Percentiles rank a stretch among this genome's conserved stretches.
Conservation (phyloP, 2,329 filamentous ascomycete genomes). For the Xylariaceae sp. region DNA sequence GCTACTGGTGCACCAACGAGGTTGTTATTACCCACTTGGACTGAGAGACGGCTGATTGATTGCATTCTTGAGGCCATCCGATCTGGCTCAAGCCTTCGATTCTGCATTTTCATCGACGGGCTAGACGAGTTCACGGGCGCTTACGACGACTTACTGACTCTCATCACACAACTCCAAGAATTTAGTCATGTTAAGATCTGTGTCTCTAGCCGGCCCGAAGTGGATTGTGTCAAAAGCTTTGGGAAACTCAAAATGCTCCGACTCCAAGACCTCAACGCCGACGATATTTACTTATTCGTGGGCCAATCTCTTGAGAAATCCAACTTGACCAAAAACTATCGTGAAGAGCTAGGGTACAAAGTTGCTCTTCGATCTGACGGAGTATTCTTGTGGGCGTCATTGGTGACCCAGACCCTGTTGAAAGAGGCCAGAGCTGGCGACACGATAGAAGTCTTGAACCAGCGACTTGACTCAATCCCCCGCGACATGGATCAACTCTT, state of each 20-base stretch:
- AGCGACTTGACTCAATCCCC: constrained; percentile 4
- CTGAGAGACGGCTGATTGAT: constrained; percentile 2
- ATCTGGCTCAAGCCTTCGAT: not conserved
- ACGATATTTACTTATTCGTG: constrained; percentile 6
- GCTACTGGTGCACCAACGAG: too few relatives aligned
- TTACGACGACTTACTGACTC: constrained; percentile 1
- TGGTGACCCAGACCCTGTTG: constrained; percentile 7
- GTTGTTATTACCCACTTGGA: constrained; percentile 8
- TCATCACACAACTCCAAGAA: not conserved
- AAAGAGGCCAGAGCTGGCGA: constrained; percentile 4
- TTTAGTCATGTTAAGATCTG: constrained; percentile 4
- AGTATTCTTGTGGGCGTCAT: constrained; percentile 9
- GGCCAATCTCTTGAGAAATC: not conserved
- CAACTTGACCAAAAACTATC: not conserved
- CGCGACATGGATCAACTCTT: constrained; percentile 5
- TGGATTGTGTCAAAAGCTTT: not conserved
- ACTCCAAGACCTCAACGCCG: constrained; percentile 8
- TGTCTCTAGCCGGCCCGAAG: constrained; percentile 10
- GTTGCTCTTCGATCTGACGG: constrained; percentile 2
- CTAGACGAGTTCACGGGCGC: constrained; percentile 7
- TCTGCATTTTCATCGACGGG: constrained; percentile 13
- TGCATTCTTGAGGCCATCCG: not conserved
- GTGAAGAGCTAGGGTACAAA: not conserved
- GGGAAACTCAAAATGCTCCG: constrained; percentile 2
- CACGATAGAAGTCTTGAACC: not conserved